Percentiles rank a stretch among this genome's conserved stretches.
phyloP scores from a whole-genome alignment of 352 stramenopile genomes.

The Globisporangium orthogonon region DNA sequence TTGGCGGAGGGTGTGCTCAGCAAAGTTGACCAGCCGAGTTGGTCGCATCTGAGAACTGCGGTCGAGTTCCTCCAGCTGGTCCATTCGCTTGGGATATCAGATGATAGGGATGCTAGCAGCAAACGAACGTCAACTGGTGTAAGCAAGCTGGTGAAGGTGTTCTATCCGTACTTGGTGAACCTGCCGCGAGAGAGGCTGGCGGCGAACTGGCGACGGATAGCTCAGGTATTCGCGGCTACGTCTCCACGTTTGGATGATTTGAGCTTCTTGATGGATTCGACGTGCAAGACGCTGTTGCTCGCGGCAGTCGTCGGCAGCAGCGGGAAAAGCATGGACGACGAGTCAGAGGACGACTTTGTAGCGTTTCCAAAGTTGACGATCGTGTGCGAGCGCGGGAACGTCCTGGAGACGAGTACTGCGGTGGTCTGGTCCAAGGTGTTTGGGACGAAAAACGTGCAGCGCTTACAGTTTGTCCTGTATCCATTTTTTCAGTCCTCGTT shows the following conservation, averaged over 20 bases:
- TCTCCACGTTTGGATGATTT: conserved; percentile 15
- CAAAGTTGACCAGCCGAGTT: conserved; percentile 20
- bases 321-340: not conserved
- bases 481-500: conserved; percentile 67
- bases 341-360: not conserved
- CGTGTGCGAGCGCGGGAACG: conserved; percentile 37
- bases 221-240: conserved; percentile 18
- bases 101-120: not conserved
- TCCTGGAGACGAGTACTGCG: conserved; percentile 31
- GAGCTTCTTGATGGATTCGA: conserved; percentile 31
- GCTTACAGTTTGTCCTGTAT: conserved; percentile 29
- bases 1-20: conserved; percentile 18
- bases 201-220: conserved; percentile 29
- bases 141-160: conserved; percentile 42
- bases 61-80: conserved; percentile 17
- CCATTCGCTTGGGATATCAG: not conserved
- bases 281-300: conserved; percentile 52
- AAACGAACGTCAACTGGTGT: conserved; percentile 15
- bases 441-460: conserved; percentile 4
- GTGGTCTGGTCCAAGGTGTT: conserved; percentile 24
- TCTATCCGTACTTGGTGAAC: conserved; percentile 67
- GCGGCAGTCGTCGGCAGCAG: conserved; percentile 6
- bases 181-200: conserved; percentile 35
- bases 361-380: conserved; percentile 35
- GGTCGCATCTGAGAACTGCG: conserved; percentile 13